phyloP scores from a whole-genome alignment of 495 filamentous ascomycete species.

The Chaetomium cochliodes region DNA sequence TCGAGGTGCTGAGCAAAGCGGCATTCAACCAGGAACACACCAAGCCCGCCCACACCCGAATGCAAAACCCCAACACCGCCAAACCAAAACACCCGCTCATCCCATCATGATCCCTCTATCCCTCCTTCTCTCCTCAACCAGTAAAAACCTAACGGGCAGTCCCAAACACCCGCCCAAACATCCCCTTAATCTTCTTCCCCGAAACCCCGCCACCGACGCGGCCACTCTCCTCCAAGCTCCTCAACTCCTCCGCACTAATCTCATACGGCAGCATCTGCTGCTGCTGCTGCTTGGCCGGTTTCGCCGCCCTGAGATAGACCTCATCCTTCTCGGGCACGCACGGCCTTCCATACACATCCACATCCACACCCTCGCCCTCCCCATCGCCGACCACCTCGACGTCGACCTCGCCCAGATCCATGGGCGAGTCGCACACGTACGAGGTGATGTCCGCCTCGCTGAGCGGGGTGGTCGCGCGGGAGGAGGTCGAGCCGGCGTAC shows the following conservation, averaged over 20 bases:
- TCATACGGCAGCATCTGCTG: conserved; percentile 46
- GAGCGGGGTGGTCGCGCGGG: conserved; percentile 47
- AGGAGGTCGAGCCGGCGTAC: conserved; percentile 42
- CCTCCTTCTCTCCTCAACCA: not conserved
- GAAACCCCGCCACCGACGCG: conserved; percentile 28
- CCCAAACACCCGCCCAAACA: conserved; percentile 46
- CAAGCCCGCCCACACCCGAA: not conserved
- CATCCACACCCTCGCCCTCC: conserved; percentile 28
- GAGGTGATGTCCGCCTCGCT: conserved; percentile 35
- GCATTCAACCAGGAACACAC: conserved; percentile 11
- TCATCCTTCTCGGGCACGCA: conserved; percentile 33
- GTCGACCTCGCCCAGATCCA: conserved; percentile 31
- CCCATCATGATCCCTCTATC: not conserved
- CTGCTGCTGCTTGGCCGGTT: conserved; percentile 26
- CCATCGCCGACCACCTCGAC: not conserved
- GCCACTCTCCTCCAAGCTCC: conserved; percentile 33
- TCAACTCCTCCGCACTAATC: conserved; percentile 46
- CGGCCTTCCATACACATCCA: conserved; percentile 19
- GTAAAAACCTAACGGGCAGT: no score
- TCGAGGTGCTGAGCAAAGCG: not conserved
- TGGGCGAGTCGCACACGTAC: conserved; percentile 44
- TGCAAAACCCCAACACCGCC: not conserved
- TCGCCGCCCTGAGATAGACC: conserved; percentile 22
- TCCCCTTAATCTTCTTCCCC: conserved; percentile 42
- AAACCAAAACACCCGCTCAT: conserved; percentile 6